Percentiles rank a stretch among this genome's conserved stretches.
Evolutionary conservation across 1,284 basidiomycete genomes (phyloP).

Genomic region (Microbotryum scabiosae): DNA sequence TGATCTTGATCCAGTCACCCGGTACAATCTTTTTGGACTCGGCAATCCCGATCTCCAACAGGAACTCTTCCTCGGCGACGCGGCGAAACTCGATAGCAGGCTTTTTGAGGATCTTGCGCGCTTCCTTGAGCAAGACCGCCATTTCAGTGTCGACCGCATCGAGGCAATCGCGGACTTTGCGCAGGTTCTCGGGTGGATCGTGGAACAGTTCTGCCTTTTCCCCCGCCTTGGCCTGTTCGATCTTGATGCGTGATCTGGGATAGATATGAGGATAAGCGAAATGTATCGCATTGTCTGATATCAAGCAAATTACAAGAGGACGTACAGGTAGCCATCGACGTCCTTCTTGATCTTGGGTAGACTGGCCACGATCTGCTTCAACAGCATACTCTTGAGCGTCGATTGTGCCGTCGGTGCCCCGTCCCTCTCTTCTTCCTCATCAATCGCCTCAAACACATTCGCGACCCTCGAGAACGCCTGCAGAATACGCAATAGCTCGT

Average conservation of each 20-base stretch:
- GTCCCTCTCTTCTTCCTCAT: conserved; percentile 30
- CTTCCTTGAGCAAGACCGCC: conserved; percentile 60
- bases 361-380: conserved; percentile 62
- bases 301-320: conserved; percentile 10
- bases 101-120: conserved; percentile 63
- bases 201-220: conserved; percentile 61
- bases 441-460: conserved; percentile 52
- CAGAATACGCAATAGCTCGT: conserved; percentile 70
- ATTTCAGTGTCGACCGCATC: conserved; percentile 63
- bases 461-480: conserved; percentile 66
- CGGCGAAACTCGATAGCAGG: conserved; percentile 68
- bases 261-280: too few species aligned
- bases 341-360: conserved; percentile 58
- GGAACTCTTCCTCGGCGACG: conserved; percentile 45
- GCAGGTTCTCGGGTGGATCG: conserved; percentile 7
- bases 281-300: too few species aligned
- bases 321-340: conserved; percentile 52
- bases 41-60: conserved; percentile 60
- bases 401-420: conserved; percentile 20
- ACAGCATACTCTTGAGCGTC: conserved; percentile 55
- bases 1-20: conserved; percentile 67
- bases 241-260: conserved; percentile 44
- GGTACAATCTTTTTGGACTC: conserved; percentile 64
- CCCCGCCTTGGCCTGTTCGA: conserved; percentile 60
- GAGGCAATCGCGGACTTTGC: conserved; percentile 46